phyloP scores from a whole-genome alignment of 2,329 filamentous ascomycete genomes.

The Rutstroemia sydowiana region DNA sequence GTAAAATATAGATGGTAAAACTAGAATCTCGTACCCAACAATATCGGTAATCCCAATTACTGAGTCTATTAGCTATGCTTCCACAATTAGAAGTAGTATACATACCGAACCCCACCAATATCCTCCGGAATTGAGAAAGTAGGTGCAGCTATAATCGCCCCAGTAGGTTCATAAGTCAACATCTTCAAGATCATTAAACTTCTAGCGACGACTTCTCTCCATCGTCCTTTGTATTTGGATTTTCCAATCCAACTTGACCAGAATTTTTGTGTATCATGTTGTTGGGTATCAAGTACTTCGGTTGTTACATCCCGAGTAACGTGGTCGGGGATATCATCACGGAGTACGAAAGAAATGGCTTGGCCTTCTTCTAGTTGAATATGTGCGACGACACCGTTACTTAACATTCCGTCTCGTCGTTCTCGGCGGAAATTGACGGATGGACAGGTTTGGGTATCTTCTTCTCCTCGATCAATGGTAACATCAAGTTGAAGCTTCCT shows the following conservation, averaged over 20 bases:
- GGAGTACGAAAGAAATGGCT: constrained; percentile 60
- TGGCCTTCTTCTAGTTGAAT: constrained; percentile 59
- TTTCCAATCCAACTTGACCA: constrained; percentile 70
- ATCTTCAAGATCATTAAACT: constrained; percentile 70
- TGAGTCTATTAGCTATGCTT: no score
- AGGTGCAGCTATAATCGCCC: constrained; percentile 68
- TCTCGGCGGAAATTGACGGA: constrained; percentile 48
- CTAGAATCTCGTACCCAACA: constrained; percentile 72
- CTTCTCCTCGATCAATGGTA: constrained; percentile 53
- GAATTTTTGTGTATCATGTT: constrained; percentile 62
- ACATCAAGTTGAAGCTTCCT: constrained; percentile 61
- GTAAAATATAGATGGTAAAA: constrained; percentile 70
- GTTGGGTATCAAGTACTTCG: constrained; percentile 50
- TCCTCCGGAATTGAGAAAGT: constrained; percentile 73
- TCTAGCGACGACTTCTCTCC: constrained; percentile 63
- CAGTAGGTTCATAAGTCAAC: constrained; percentile 70
- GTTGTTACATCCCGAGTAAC: constrained; percentile 52
- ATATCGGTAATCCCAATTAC: constrained; percentile 68
- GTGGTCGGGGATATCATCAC: constrained; percentile 53
- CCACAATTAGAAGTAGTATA: neutral
- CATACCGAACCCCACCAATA: constrained; percentile 52
- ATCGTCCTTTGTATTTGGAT: constrained; percentile 63
- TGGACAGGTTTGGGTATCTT: constrained; percentile 41
- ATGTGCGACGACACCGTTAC: constrained; percentile 55
- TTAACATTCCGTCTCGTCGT: constrained; percentile 43